Evolutionary conservation across 148 eudicot genomes (phyloP).

Genomic region (Nepenthes mirabilis): DNA sequence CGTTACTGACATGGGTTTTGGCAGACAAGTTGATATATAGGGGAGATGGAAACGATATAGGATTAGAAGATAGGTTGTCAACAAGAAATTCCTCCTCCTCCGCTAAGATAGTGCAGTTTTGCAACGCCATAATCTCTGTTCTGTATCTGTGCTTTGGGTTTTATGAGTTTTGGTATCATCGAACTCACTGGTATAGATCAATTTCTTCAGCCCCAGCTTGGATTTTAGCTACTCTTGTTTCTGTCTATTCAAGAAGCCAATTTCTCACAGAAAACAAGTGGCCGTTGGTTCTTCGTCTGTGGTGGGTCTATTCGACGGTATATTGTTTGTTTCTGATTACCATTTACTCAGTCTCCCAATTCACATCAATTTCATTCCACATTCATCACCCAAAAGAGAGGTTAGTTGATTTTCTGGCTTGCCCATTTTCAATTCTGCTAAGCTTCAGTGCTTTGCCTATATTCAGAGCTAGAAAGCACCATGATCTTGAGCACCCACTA

Average conservation of each 20-base stretch:
- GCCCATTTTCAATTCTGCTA: slow-evolving; percentile 43
- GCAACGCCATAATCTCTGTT: slow-evolving; percentile 23
- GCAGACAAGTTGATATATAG: slow-evolving; percentile 25
- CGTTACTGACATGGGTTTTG: slow-evolving; percentile 50
- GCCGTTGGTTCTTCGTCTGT: slow-evolving; percentile 48
- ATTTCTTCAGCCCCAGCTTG: slow-evolving; percentile 36
- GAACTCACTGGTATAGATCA: slow-evolving; percentile 11
- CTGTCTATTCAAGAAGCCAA: slow-evolving; percentile 19
- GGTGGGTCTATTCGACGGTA: slow-evolving; percentile 51
- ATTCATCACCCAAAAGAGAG: slow-evolving; percentile 27
- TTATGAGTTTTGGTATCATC: slow-evolving; percentile 31
- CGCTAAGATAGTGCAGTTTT: slow-evolving; percentile 25
- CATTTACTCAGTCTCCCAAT: slow-evolving; percentile 15
- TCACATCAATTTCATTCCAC: slow-evolving; percentile 18
- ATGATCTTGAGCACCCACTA: slow-evolving; percentile 36
- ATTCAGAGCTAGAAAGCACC: slow-evolving; percentile 7
- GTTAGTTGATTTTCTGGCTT: slow-evolving; percentile 34
- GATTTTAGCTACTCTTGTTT: slow-evolving; percentile 37
- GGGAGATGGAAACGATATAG: background rate
- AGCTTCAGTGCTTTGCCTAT: slow-evolving; percentile 30
- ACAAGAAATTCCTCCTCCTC: slow-evolving; percentile 3
- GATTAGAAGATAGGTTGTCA: background rate
- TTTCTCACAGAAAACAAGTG: slow-evolving; percentile 16
- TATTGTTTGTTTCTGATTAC: slow-evolving; percentile 20
- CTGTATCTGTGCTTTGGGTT: slow-evolving; percentile 31